Base-by-base conservation (phyloP, 2,329 filamentous ascomycete genomes). In the Cladosporium austrohemisphaericum region DNA sequence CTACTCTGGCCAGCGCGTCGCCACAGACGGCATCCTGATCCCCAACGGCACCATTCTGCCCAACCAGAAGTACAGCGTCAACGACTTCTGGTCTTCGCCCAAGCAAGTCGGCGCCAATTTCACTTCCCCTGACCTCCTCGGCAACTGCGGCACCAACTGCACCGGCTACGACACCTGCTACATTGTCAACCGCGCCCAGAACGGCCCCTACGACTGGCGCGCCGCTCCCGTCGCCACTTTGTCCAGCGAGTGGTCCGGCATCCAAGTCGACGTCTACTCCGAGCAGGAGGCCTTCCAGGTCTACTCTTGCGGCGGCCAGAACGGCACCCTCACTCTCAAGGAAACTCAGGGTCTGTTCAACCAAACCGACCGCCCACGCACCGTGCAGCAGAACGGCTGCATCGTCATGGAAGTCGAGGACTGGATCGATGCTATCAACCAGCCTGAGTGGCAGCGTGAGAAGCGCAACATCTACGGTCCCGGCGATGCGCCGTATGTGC, bases 361-460 rank as follows among this genome's bases (percentile, higher is more conserved):
- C 53, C 59, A 78, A 52, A 55, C 69, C 1, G 68, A 71, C 25
- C 79, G 83, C 58, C 78, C 81, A 3, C 75, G 83, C 29, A 79
- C 78, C 6, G 84, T 89, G 20, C 77, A 80, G 49, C 66, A 91
- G 73, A 88, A 90, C 63, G 90, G 88, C 25, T 96, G 92, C 68
- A 64, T 95, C 20, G 92, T 95, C 41, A 79, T 96, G 68, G 92
- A 96, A 72, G 88, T 93, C 10, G 81, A 96, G 75, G 90, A 93
- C 67, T 96, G 83, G 80, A 95, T 96, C 63, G 91, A 95, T 65
- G 90, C 78, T 20, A 93, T 97, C 71, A 96, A 95, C 71, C 94
- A 95, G 69, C 91, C 91, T 0, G 80, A 89, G 68, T 96, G 92
- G 92, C 82, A 82, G 52, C 80, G 91, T 49, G 69, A 75, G 38